Conservation (phyloP, 306 rosid species). For the Dryas octopetala region DNA sequence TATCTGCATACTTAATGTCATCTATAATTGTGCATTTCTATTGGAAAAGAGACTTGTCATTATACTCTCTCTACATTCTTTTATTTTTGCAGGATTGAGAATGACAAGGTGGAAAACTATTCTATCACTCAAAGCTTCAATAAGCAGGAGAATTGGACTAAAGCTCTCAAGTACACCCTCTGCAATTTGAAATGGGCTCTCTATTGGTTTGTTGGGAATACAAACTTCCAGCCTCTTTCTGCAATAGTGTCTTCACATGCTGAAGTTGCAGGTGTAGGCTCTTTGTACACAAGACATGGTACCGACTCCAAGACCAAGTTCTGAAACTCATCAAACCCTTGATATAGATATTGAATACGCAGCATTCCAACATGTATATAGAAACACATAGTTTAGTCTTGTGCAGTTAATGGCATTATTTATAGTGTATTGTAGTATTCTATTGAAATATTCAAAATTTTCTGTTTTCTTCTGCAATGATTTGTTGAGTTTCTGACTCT, state of each 20-base stretch:
- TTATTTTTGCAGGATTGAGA: constrained; percentile 65
- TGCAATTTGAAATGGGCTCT: constrained; percentile 98
- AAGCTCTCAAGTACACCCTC: constrained; percentile 95
- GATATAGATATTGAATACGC: not conserved
- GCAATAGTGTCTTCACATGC: constrained; percentile 63
- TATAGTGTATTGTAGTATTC: not conserved
- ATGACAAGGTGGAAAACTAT: constrained; percentile 85
- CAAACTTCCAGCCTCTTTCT: constrained; percentile 86
- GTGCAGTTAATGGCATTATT: constrained; percentile 17
- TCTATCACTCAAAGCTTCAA: constrained; percentile 96
- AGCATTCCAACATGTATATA: constrained; percentile 34
- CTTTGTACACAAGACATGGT: constrained; percentile 53
- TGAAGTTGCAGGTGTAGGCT: constrained; percentile 61
- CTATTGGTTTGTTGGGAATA: constrained; percentile 94
- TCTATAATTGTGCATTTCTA: not conserved
- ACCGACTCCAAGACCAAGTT: constrained; percentile 48
- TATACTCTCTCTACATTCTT: not conserved
- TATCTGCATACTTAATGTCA: not conserved
- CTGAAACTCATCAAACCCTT: constrained; percentile 33
- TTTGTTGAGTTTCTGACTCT: not conserved
- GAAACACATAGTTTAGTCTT: constrained; percentile 16
- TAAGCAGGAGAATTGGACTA: constrained; percentile 96
- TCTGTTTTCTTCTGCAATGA: not conserved
- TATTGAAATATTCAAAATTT: not conserved
- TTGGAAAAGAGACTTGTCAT: not conserved